A percentile compares a stretch with the other conserved stretches of the same genome.
These are phyloP conservation scores for Fusarium abutilonis DNA, from an alignment of 2,329 filamentous ascomycete genomes.

Conservation along the genomic window DNA sequence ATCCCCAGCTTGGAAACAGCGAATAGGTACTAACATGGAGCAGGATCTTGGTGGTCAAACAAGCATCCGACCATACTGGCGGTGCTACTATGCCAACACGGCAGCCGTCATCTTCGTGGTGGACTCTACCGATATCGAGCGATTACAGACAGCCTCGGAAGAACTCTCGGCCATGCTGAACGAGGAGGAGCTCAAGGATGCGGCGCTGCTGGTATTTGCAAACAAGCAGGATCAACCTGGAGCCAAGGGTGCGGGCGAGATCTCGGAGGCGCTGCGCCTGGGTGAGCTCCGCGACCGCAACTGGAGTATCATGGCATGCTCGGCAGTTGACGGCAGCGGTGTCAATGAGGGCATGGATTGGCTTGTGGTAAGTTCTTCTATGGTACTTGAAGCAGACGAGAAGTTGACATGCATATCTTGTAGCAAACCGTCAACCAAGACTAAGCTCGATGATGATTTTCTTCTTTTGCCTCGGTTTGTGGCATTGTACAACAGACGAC, in stretches of 20 bases:
- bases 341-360: constrained; percentile 99
- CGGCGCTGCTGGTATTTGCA: constrained; percentile 91
- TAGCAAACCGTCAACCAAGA: constrained; percentile 53
- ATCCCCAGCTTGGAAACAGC: not conserved
- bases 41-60: constrained; percentile 96
- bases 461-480: constrained; percentile 31
- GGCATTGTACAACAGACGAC: constrained; percentile 49
- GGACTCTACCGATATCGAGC: constrained; percentile 96
- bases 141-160: constrained; percentile 89
- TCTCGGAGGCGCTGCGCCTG: constrained; percentile 89
- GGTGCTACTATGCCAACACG: constrained; percentile 99
- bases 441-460: constrained; percentile 38
- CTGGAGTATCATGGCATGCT: constrained; percentile 99
- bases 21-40: constrained; percentile 18
- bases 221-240: constrained; percentile 99
- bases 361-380: constrained; percentile 77
- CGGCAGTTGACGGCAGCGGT: constrained; percentile 92
- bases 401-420: constrained; percentile 13
- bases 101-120: constrained; percentile 99
- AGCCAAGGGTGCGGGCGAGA: constrained; percentile 95
- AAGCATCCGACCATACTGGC: constrained; percentile 98
- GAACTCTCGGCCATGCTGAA: constrained; percentile 95
- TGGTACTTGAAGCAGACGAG: not conserved
- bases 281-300: constrained; percentile 94
- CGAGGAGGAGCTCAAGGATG: constrained; percentile 95